A percentile compares a stretch with the other conserved stretches of the same genome.
Conservation (phyloP, 1,139 yeast genomes). For the Candida sp. region DNA sequence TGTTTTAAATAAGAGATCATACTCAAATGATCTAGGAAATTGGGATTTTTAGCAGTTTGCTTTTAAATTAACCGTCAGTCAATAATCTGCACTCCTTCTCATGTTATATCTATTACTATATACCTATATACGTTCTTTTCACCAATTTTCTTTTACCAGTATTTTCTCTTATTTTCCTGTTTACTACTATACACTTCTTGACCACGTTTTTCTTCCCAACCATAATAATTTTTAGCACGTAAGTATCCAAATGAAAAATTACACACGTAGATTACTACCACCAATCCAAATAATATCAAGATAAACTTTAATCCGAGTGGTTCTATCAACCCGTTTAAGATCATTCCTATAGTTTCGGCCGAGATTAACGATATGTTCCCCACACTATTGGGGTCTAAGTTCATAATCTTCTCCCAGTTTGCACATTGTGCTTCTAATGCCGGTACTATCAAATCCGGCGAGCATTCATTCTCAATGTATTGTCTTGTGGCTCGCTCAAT, state of each 20-base stretch:
- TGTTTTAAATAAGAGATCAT: too few species aligned
- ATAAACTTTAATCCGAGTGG: conserved; percentile 61
- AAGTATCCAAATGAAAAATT: conserved; percentile 44
- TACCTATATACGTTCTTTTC: too few species aligned
- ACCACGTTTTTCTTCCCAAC: conserved; percentile 13
- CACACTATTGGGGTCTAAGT: conserved; percentile 44
- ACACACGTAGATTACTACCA: conserved; percentile 28
- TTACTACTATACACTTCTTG: neutral
- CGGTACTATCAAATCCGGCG: conserved; percentile 55
- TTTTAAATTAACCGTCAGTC: too few species aligned
- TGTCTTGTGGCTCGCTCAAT: conserved; percentile 48
- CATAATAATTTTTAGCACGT: conserved; percentile 44
- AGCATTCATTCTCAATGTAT: conserved; percentile 55
- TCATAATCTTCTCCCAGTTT: conserved; percentile 63
- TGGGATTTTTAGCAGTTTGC: too few species aligned
- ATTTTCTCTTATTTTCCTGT: neutral
- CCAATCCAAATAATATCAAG: conserved; percentile 30
- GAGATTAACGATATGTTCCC: conserved; percentile 49
- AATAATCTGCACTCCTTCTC: too few species aligned
- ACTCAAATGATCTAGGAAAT: too few species aligned
- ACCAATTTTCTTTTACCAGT: neutral
- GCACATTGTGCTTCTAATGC: conserved; percentile 55
- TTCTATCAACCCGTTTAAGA: conserved; percentile 61
- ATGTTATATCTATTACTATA: too few species aligned
- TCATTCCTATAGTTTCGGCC: conserved; percentile 61